Conservation (phyloP, 2,329 filamentous ascomycete genomes). For the Trichoderma aggressivum region DNA sequence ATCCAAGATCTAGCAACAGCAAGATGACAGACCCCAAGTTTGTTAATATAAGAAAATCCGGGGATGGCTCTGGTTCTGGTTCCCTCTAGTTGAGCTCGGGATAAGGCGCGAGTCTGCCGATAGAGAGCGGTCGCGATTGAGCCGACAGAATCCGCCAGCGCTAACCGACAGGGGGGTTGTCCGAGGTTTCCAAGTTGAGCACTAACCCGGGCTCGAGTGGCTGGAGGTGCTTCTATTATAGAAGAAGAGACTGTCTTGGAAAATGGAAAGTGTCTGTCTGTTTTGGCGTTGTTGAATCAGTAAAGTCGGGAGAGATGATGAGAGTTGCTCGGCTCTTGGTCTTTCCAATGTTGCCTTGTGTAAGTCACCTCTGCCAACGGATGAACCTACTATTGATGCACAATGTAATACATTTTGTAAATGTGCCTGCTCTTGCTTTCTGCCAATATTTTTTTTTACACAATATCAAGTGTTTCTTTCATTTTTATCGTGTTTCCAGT, state of each 20-base stretch:
- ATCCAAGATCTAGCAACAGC: background rate
- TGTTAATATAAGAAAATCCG: slow-evolving; percentile 6
- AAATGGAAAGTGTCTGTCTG: background rate
- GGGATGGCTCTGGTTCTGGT: background rate
- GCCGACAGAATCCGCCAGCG: slow-evolving; percentile 31
- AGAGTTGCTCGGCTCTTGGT: background rate
- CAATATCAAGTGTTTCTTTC: background rate
- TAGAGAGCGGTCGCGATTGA: slow-evolving; percentile 31
- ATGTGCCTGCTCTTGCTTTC: background rate
- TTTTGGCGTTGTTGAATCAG: background rate
- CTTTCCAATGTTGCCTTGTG: background rate
- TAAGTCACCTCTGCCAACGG: background rate
- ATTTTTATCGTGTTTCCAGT: rapidly evolving
- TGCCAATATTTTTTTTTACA: background rate
- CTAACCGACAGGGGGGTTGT: background rate
- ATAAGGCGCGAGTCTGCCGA: slow-evolving; percentile 9
- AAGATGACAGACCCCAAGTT: background rate
- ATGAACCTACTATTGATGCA: background rate
- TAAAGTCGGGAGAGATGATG: background rate
- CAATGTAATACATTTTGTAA: background rate
- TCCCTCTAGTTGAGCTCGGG: background rate
- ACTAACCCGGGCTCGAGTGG: background rate
- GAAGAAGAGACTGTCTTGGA: background rate
- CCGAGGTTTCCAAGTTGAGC: background rate
- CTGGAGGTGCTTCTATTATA: background rate